These are phyloP conservation scores for Suillus discolor DNA, from an alignment of 768 basidiomycete genomes.

Conservation along the genomic window DNA sequence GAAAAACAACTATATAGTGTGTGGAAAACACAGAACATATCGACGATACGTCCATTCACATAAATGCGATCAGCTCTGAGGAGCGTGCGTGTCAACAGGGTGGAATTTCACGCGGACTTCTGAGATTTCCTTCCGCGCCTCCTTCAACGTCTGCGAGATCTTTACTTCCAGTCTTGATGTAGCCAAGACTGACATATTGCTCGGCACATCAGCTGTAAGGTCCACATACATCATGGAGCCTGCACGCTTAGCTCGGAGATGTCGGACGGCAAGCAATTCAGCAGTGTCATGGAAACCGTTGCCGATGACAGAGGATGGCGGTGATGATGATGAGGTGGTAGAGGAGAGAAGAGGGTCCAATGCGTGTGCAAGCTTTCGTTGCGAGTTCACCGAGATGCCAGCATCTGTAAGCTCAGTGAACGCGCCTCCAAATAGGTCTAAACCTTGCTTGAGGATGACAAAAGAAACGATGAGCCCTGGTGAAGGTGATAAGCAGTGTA, in stretches of 20 bases:
- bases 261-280: constrained; percentile 46
- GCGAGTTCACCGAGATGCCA: constrained; percentile 63
- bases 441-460: constrained; percentile 82
- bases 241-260: constrained; percentile 73
- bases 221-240: constrained; percentile 87
- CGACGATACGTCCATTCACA: constrained; percentile 9
- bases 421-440: constrained; percentile 64
- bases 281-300: constrained; percentile 18
- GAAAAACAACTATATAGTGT: background rate
- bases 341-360: constrained; percentile 56
- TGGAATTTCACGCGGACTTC: constrained; percentile 73
- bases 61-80: background rate
- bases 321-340: constrained; percentile 32
- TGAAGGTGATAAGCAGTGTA: constrained; percentile 9
- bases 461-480: constrained; percentile 86
- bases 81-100: constrained; percentile 34
- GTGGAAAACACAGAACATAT: background rate
- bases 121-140: constrained; percentile 62
- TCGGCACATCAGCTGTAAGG: constrained; percentile 72
- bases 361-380: constrained; percentile 51
- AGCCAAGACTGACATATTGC: constrained; percentile 56
- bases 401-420: constrained; percentile 85
- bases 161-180: constrained; percentile 60
- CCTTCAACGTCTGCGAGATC: constrained; percentile 58
- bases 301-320: constrained; percentile 14